A percentile compares a stretch with the other conserved stretches of the same genome.
phyloP scores from a whole-genome alignment of 176 grass and related monocot species.

The Puya raimondii region DNA sequence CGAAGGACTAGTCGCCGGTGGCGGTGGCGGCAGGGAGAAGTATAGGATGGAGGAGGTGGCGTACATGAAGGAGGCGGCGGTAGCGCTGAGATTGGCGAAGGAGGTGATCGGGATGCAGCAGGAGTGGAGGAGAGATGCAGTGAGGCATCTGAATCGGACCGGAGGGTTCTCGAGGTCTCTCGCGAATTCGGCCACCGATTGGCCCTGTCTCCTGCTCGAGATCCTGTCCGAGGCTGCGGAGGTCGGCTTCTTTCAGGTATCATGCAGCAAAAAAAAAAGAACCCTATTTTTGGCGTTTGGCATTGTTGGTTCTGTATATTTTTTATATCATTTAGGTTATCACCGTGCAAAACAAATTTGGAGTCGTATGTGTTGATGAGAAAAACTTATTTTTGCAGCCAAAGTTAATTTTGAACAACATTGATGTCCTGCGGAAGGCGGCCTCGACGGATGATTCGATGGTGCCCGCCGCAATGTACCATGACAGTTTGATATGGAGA shows the following conservation, averaged over 20 bases:
- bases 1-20: slow-evolving; percentile 24
- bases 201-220: slow-evolving; percentile 84
- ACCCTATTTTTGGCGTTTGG: background rate
- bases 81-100: slow-evolving; percentile 63
- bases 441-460: slow-evolving; percentile 44
- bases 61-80: slow-evolving; percentile 56
- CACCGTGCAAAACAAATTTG: background rate
- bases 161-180: slow-evolving; percentile 55
- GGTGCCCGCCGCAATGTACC: slow-evolving; percentile 59
- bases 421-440: slow-evolving; percentile 66
- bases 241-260: slow-evolving; percentile 75
- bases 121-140: slow-evolving; percentile 61
- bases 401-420: slow-evolving; percentile 88
- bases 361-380: background rate
- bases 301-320: background rate
- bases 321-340: background rate
- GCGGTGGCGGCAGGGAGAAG: slow-evolving; percentile 9
- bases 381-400: slow-evolving; percentile 40
- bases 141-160: slow-evolving; percentile 52
- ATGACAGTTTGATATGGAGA: slow-evolving; percentile 92
- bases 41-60: slow-evolving; percentile 78
- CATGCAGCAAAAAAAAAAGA: background rate
- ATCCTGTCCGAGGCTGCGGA: slow-evolving; percentile 58
- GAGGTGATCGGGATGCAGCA: slow-evolving; percentile 67
- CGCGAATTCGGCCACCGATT: slow-evolving; percentile 63